Evolutionary conservation across 257 asterid genomes (phyloP).

Genomic region (Cynanchum wilfordii): DNA sequence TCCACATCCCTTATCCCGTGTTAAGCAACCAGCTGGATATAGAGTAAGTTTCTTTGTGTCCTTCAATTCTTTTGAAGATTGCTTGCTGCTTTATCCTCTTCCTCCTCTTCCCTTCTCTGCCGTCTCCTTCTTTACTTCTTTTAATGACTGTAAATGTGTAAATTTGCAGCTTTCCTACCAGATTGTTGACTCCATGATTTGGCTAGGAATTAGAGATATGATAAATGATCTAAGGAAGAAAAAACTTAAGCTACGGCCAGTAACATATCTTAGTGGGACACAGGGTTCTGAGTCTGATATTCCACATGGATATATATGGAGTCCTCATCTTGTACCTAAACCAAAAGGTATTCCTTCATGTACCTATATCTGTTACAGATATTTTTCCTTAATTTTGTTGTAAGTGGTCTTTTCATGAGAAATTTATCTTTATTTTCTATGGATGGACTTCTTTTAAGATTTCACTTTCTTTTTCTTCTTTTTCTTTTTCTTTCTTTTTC

Average conservation of each 20-base stretch:
- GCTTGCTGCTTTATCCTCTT: constrained; percentile 6
- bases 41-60: constrained; percentile 48
- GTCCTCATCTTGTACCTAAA: constrained; percentile 98
- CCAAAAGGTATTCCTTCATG: constrained; percentile 69
- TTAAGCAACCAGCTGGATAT: constrained; percentile 93
- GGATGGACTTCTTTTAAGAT: background rate
- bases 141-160: constrained; percentile 29
- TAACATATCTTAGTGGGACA: constrained; percentile 89
- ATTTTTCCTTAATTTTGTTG: background rate
- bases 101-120: background rate
- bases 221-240: constrained; percentile 87
- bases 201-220: constrained; percentile 97
- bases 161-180: constrained; percentile 89
- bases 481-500: too few species aligned
- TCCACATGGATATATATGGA: constrained; percentile 96
- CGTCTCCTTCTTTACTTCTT: constrained; percentile 6
- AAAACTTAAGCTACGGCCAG: constrained; percentile 81
- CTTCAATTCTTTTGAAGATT: constrained; percentile 14
- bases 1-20: constrained; percentile 96
- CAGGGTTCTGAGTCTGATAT: constrained; percentile 76
- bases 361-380: background rate
- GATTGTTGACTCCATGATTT: constrained; percentile 90
- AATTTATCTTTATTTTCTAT: background rate
- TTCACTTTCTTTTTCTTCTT: background rate
- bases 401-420: background rate